Conservation (phyloP, 768 basidiomycete genomes). For the Basidioascus undulatus region DNA sequence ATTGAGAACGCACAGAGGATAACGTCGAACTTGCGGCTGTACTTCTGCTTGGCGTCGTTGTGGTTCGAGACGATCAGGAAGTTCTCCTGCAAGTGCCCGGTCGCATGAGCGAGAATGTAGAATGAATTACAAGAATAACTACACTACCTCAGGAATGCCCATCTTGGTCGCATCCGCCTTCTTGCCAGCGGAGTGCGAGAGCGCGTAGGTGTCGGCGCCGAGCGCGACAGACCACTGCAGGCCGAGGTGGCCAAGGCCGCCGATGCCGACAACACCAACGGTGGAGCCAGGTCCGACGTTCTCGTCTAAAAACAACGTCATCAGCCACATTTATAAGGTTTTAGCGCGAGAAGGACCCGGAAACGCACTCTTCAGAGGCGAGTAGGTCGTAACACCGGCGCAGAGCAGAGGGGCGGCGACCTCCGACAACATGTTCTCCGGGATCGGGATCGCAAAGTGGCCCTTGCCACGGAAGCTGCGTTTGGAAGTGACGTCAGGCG, state of each 20-base stretch:
- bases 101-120: too few species aligned
- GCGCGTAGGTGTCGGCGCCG: constrained; percentile 32
- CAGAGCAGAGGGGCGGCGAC: constrained; percentile 18
- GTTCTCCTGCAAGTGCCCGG: too few species aligned
- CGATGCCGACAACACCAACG: constrained; percentile 41
- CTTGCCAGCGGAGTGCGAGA: constrained; percentile 31
- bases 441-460: constrained; percentile 20
- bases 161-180: constrained; percentile 30
- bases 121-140: too few species aligned
- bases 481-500: background rate
- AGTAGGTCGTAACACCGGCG: constrained; percentile 20
- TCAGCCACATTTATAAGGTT: too few species aligned
- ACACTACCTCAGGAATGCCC: constrained; percentile 15
- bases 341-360: too few species aligned
- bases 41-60: constrained; percentile 3
- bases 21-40: constrained; percentile 16
- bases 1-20: too few species aligned
- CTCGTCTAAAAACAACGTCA: too few species aligned
- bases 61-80: too few species aligned
- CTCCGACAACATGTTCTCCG: constrained; percentile 17
- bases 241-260: constrained; percentile 24
- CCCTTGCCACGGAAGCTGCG: constrained; percentile 4
- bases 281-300: constrained; percentile 34
- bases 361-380: constrained; percentile 17
- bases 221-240: constrained; percentile 12